Percentiles rank a stretch among this genome's conserved stretches.
Conservation (phyloP, 164 flowering plant genomes). For the Stephania yunnanensis region DNA sequence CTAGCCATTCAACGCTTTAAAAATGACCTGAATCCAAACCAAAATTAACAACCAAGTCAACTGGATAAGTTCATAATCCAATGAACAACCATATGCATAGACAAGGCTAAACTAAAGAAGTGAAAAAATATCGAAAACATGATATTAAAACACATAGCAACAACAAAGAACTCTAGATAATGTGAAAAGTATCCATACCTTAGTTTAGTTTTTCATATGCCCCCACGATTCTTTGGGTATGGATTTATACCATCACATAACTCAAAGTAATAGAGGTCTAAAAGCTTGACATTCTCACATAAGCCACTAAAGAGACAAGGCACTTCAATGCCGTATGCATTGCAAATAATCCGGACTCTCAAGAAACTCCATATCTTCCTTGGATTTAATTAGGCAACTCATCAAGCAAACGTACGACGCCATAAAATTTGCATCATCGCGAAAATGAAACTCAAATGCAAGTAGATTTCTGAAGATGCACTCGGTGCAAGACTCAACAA, state of each 20-base stretch:
- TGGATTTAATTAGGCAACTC: constrained; percentile 16
- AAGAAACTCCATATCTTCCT: constrained; percentile 19
- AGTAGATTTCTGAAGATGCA: constrained; percentile 28
- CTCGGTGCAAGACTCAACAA: constrained; percentile 6
- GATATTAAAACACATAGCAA: no score
- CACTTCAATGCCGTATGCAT: constrained; percentile 10
- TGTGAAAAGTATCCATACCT: no score
- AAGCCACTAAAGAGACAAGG: constrained; percentile 12
- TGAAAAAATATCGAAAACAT: no score
- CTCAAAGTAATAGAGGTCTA: constrained; percentile 3
- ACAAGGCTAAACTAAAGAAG: no score
- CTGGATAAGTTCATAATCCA: no score
- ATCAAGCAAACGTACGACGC: constrained; percentile 15
- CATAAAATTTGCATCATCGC: background rate
- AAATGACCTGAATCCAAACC: no score
- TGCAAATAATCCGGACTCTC: constrained; percentile 4
- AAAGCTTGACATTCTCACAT: background rate
- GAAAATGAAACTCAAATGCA: constrained; percentile 18
- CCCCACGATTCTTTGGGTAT: constrained; percentile 2
- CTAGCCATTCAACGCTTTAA: no score
- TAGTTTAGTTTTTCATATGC: background rate
- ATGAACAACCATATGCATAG: no score
- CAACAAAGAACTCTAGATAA: no score
- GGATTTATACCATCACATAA: constrained; percentile 11
- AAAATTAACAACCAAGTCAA: no score